These are phyloP conservation scores for Phalaenopsis hybrid DNA, from an alignment of 116 monocot genomes.

Conservation along the genomic window DNA sequence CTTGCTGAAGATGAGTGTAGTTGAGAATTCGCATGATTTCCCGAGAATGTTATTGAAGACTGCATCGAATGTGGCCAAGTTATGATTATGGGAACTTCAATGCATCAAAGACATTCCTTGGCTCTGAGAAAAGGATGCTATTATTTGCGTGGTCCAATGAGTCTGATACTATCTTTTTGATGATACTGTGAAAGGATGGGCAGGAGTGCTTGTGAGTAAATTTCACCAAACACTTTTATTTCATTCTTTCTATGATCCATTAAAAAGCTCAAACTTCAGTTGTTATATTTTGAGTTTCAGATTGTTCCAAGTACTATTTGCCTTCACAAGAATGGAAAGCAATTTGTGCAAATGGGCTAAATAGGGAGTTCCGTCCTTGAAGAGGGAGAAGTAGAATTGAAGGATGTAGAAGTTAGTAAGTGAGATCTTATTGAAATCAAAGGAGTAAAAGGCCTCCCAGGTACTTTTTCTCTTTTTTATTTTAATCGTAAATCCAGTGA, in stretches of 20 bases:
- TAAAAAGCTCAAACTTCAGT: not conserved
- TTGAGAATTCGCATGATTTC: conserved; percentile 16
- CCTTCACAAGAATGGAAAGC: conserved; percentile 42
- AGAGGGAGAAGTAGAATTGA: conserved; percentile 20
- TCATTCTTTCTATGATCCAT: not conserved
- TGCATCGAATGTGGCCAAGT: conserved; percentile 25
- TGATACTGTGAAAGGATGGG: conserved; percentile 47
- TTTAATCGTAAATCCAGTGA: too few relatives aligned
- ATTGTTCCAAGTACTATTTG: conserved; percentile 56
- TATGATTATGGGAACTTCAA: conserved; percentile 50
- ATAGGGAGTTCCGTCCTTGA: conserved; percentile 60
- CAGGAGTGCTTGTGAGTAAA: conserved; percentile 28
- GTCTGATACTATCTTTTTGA: conserved; percentile 19
- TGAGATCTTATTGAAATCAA: conserved; percentile 26
- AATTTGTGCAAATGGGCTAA: conserved; percentile 69
- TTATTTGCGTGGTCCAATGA: conserved; percentile 44
- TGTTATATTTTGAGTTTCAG: conserved; percentile 12
- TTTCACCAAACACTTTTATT: not conserved
- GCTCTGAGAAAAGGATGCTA: conserved; percentile 24
- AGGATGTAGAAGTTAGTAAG: conserved; percentile 4
- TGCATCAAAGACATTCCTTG: conserved; percentile 42
- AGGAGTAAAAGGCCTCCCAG: conserved; percentile 38
- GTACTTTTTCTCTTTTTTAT: not conserved
- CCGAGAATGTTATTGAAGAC: not conserved
- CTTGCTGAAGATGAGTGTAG: conserved; percentile 43